phyloP scores from a whole-genome alignment of 495 filamentous ascomycete genomes.

The Niebla homalea region DNA sequence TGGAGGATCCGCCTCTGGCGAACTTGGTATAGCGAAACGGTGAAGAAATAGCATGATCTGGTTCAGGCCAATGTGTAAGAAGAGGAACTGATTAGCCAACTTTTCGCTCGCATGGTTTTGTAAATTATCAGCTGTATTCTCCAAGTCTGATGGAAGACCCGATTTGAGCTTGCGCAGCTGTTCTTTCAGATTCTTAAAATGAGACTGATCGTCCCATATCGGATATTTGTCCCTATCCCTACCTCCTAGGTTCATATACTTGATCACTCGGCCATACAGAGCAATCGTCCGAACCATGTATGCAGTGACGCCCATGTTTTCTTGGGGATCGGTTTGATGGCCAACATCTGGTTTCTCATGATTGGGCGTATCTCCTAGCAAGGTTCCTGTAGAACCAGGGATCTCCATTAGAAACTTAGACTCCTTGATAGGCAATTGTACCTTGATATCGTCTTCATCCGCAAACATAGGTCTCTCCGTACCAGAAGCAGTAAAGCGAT shows the following conservation, averaged over 20 bases:
- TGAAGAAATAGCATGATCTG: slow-evolving; percentile 87
- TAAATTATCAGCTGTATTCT: slow-evolving; percentile 71
- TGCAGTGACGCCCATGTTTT: slow-evolving; percentile 89
- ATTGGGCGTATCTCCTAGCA: slow-evolving; percentile 61
- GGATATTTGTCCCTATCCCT: slow-evolving; percentile 63
- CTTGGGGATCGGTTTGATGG: slow-evolving; percentile 51
- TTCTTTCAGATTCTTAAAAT: slow-evolving; percentile 54
- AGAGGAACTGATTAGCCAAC: slow-evolving; percentile 86
- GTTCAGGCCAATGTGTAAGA: slow-evolving; percentile 77
- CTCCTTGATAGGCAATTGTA: slow-evolving; percentile 85
- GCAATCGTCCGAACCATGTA: slow-evolving; percentile 81
- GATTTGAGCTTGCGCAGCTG: slow-evolving; percentile 58
- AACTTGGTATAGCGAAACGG: slow-evolving; percentile 68
- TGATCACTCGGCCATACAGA: slow-evolving; percentile 80
- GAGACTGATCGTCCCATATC: slow-evolving; percentile 72
- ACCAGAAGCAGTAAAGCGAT: slow-evolving; percentile 91
- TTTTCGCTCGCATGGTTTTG: slow-evolving; percentile 70
- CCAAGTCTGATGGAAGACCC: slow-evolving; percentile 53
- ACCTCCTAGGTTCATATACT: slow-evolving; percentile 82
- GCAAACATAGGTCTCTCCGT: slow-evolving; percentile 90
- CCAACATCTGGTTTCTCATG: slow-evolving; percentile 47
- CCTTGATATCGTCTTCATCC: slow-evolving; percentile 73
- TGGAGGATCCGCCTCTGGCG: slow-evolving; percentile 50
- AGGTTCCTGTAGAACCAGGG: slow-evolving; percentile 71
- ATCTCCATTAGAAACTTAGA: slow-evolving; percentile 84